Evolutionary conservation across 768 basidiomycete species (phyloP).

Genomic region (Sutorius australiensis): DNA sequence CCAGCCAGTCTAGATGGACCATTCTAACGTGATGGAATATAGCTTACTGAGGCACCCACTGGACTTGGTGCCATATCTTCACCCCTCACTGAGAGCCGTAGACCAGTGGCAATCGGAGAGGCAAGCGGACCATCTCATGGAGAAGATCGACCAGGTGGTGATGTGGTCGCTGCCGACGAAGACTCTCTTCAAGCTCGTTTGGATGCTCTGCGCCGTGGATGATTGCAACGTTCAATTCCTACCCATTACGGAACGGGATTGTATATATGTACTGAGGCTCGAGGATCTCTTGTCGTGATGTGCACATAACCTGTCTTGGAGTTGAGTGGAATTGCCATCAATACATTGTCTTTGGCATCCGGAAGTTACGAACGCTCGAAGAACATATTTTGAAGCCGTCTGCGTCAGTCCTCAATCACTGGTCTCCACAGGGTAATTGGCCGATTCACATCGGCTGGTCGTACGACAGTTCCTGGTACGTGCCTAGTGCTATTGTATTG

Average conservation of each 20-base stretch:
- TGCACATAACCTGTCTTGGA: not conserved
- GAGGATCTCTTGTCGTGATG: not conserved
- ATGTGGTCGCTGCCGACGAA: constrained; percentile 63
- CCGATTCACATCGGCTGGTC: not conserved
- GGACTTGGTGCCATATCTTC: constrained; percentile 60
- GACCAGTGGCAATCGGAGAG: constrained; percentile 85
- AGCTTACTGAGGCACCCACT: constrained; percentile 85
- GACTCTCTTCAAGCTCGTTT: constrained; percentile 92
- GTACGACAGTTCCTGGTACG: not conserved
- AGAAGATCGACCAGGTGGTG: constrained; percentile 37
- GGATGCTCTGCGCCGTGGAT: constrained; percentile 81
- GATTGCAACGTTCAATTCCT: constrained; percentile 15
- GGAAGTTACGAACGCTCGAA: too few relatives aligned
- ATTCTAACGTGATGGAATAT: constrained; percentile 12
- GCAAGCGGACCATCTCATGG: constrained; percentile 32
- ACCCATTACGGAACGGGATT: constrained; percentile 5
- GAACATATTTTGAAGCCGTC: too few relatives aligned
- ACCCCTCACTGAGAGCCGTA: constrained; percentile 59
- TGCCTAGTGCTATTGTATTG: not conserved
- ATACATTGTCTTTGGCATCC: not conserved
- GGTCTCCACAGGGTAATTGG: not conserved
- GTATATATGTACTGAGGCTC: constrained; percentile 3
- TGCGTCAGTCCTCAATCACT: not conserved
- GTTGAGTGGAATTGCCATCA: not conserved
- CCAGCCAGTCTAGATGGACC: not conserved